Base-by-base conservation (phyloP, 805 yeast species). In the Suhomyces vadensis region DNA sequence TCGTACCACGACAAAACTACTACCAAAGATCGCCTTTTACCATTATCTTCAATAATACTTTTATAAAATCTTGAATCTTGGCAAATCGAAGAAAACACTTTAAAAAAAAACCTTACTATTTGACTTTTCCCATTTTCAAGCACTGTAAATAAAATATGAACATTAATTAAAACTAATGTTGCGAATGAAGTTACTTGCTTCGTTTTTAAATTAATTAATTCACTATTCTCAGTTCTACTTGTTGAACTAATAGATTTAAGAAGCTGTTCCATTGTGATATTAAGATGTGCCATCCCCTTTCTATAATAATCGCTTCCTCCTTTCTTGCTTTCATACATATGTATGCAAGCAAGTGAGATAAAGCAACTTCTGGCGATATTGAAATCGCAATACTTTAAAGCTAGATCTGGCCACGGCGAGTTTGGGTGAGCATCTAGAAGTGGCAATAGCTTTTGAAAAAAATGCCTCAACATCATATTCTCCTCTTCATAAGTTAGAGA, bases 1-100 rank as follows among this genome's bases (percentile, higher is more conserved):
- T 79, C 84, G 55, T 75, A 79, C 84, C 84, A 79, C 0, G 82
- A 73, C 11, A 79, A 54, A n/a, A 77, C 79, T 5, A 77, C 73
- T 22, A 76, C 62, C 1, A 78, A 60, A 5, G 77, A 75, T 5
- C 75, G 67, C 47, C 78, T 79, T 51, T 75, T 77, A 16, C 76
- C 77, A 35, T 65, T 69, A 16, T 69, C 69, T 50, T 75, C 54
- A 17, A 74, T 71, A 3, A 64, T 51, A 26, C 19, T 20, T n/a
- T 64, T 57, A 59, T 75, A 76, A n/a, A 72, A 67, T 16, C 59
- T 55, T 46, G 31, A 25, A 35, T 78, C 79, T 39, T 67, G 64
- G 16, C 80, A 78, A 31, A 79, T 73, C 1, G 76, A 69, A 1
- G 78, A 73, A 54, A 77, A 75, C 16, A 77, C 63, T 50, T 75